These are phyloP conservation scores for Phlebiopsis gigantea DNA, from an alignment of 768 basidiomycete species.

Conservation along the genomic window DNA sequence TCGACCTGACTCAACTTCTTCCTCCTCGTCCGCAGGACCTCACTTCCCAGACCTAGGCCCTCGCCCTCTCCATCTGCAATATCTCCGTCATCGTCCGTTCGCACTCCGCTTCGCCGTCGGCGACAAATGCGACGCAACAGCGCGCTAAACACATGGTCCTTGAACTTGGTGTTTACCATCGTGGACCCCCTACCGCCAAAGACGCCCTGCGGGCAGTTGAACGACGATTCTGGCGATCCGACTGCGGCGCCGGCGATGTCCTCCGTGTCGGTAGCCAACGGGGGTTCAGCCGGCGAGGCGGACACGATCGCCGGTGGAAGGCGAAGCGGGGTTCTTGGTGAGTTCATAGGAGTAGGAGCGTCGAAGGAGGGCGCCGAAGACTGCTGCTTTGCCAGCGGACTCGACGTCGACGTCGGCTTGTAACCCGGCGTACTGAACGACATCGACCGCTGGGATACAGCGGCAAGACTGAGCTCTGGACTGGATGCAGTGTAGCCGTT, in stretches of 20 bases:
- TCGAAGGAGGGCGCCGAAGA: background rate
- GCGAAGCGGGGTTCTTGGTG: constrained; percentile 16
- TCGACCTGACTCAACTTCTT: constrained; percentile 40
- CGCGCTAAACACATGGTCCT: constrained; percentile 92
- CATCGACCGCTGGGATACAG: constrained; percentile 33
- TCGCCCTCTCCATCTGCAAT: constrained; percentile 38
- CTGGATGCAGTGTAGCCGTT: constrained; percentile 59
- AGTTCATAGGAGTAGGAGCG: constrained; percentile 24
- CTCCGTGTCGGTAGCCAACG: background rate
- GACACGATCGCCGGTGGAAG: background rate
- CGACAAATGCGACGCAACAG: constrained; percentile 72
- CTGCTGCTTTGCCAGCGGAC: constrained; percentile 14
- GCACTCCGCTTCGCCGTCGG: constrained; percentile 28
- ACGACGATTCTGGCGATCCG: background rate
- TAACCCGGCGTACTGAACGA: constrained; percentile 11
- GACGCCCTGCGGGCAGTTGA: constrained; percentile 30
- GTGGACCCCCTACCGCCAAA: constrained; percentile 93
- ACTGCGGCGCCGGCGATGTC: constrained; percentile 11
- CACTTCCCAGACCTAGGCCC: constrained; percentile 5
- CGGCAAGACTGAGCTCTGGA: constrained; percentile 51
- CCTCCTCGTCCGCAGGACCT: constrained; percentile 25
- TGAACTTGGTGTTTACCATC: constrained; percentile 87
- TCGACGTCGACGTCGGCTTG: constrained; percentile 6
- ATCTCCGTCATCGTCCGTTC: constrained; percentile 32
- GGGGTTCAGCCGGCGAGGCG: background rate